Percentiles rank a stretch among this genome's conserved stretches.
Evolutionary conservation across 331 rosid species (phyloP).

Genomic region (Dryas integrifolia): DNA sequence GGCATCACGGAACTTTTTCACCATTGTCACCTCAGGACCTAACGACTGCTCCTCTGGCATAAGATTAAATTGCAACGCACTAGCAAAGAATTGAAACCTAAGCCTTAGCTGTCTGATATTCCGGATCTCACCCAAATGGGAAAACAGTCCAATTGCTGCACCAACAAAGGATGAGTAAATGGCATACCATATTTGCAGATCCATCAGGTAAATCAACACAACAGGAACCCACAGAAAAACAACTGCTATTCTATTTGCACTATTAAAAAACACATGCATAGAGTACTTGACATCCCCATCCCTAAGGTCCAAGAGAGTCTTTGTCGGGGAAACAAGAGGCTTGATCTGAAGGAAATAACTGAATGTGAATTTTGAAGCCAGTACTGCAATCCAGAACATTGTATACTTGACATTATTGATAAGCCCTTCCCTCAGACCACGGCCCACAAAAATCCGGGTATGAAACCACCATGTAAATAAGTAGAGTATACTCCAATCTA

Average conservation of each 20-base stretch:
- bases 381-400: constrained; percentile 60
- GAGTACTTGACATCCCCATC: constrained; percentile 12
- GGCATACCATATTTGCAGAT: constrained; percentile 92
- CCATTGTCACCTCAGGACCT: constrained; percentile 37
- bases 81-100: constrained; percentile 90
- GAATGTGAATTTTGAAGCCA: constrained; percentile 75
- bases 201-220: constrained; percentile 79
- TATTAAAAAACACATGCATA: constrained; percentile 79
- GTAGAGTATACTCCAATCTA: constrained; percentile 59
- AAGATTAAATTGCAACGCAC: constrained; percentile 87
- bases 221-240: constrained; percentile 79
- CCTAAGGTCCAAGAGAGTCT: constrained; percentile 47
- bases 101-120: constrained; percentile 72
- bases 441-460: constrained; percentile 80
- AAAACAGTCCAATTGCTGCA: constrained; percentile 63
- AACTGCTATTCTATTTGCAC: constrained; percentile 62
- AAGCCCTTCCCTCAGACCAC: constrained; percentile 81
- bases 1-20: constrained; percentile 78
- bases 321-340: constrained; percentile 84
- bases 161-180: constrained; percentile 69
- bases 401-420: constrained; percentile 67
- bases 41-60: constrained; percentile 60
- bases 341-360: constrained; percentile 87
- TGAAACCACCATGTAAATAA: constrained; percentile 88
- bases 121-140: constrained; percentile 94